Base-by-base conservation (phyloP, 2,329 filamentous ascomycete genomes). In the Endoconidiophora polonica region DNA sequence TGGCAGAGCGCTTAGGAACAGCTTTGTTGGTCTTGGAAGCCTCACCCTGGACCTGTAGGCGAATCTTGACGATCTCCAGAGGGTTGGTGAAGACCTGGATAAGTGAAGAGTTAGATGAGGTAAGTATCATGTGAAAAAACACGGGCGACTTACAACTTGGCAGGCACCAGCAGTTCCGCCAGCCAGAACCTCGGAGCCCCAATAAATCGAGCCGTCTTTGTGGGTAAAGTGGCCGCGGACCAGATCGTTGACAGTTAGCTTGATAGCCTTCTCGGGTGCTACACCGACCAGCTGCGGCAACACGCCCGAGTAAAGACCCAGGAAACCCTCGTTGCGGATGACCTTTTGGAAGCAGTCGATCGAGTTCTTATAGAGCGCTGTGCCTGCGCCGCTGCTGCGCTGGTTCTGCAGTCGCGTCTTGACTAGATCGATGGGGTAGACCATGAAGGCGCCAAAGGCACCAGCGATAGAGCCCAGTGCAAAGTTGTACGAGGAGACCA, bases 371-470 rank as follows among this genome's bases (percentile, higher is more conserved):
- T 98, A 98, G 54, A 96, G 68, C 54, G 83, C 73, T 65, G 94
- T 82, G 52, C 91, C 91, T 1, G 88, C 86, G 46, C 82, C 77
- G 3, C 77, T 77, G 47, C 78, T 79, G 57, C 91, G 79, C 71
- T 98, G 91, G 69, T 98, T 98, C 67, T 98, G 91, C 80, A 98
- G 84, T 54, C 91, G 81, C 1, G 91, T 98, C 76, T 98, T 98
- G 65, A 98, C 91, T 54, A 98, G 70, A 69, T 98, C 91, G 61
- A 98, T 96, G 22, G 91, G 91, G 64, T 98, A 98, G 49, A 98
- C 91, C 86, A 98, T 95, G 64, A 98, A 96, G 10, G 91, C 91
- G 63, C 91, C 91, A 62, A 98, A 98, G 7, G 91, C 91, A 66
- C 91, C 91, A 5, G 91, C 91, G 57, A 94, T 58, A 62, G 84